phyloP scores from a whole-genome alignment of 495 filamentous ascomycete genomes.

The Penicillium egyptiacum region DNA sequence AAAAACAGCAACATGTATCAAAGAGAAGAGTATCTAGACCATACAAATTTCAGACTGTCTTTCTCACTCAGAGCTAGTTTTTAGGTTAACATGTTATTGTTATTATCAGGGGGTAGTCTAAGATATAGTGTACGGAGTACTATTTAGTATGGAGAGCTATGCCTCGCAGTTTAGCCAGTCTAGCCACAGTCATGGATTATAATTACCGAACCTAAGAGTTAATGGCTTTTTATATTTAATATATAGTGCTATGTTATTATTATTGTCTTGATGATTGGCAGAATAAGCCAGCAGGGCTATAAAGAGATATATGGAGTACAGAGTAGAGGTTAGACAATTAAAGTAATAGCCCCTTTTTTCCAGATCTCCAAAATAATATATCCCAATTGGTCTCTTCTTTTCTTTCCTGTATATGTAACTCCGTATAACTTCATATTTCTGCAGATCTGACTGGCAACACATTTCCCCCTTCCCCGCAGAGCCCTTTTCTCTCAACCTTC shows the following conservation, averaged over 20 bases:
- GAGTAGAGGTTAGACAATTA: neutral
- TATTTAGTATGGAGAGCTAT: too few species aligned
- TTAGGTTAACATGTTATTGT: neutral
- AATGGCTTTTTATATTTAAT: neutral
- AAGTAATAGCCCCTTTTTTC: conserved; percentile 1
- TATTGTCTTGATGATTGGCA: neutral
- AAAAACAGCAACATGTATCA: neutral
- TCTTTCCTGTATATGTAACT: conserved; percentile 12
- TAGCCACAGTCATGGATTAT: neutral
- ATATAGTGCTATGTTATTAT: neutral
- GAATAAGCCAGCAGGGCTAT: neutral
- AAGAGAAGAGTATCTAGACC: neutral
- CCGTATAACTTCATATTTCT: conserved; percentile 4
- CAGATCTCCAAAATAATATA: neutral
- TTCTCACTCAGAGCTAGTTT: neutral
- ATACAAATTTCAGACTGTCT: neutral
- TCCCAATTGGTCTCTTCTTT: neutral
- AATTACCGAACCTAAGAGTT: neutral
- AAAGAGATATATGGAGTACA: neutral
- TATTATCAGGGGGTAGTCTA: neutral
- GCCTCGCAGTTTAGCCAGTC: too few species aligned
- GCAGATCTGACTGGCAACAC: conserved; percentile 26
- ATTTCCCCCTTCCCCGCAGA: conserved; percentile 27
- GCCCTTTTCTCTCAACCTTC: neutral
- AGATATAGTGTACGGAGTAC: too few species aligned